A percentile compares a stretch with the other conserved stretches of the same genome.
phyloP scores from a whole-genome alignment of 2,329 filamentous ascomycete species.

The Pseudocercospora fuligena region DNA sequence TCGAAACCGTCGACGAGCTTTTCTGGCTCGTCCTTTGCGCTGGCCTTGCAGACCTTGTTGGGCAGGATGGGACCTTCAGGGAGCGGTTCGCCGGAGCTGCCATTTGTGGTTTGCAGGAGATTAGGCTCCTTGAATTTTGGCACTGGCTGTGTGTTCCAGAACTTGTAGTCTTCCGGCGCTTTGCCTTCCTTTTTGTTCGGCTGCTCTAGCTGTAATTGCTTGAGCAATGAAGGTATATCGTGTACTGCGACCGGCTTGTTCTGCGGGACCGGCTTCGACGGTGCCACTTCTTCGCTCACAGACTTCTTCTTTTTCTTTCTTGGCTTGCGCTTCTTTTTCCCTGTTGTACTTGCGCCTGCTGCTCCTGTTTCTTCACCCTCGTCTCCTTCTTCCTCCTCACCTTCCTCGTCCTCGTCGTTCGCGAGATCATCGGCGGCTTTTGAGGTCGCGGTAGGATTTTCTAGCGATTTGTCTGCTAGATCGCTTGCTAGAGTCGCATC shows the following conservation, averaged over 20 bases:
- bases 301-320: constrained; percentile 34
- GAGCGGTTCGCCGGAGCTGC: constrained; percentile 56
- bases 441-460: constrained; percentile 20
- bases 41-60: constrained; percentile 72
- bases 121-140: constrained; percentile 69
- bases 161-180: constrained; percentile 71
- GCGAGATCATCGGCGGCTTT: constrained; percentile 29
- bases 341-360: constrained; percentile 17
- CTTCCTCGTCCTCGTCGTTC: constrained; percentile 22
- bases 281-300: constrained; percentile 17
- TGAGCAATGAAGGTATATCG: constrained; percentile 37
- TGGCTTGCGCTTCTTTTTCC: constrained; percentile 36
- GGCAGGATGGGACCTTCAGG: constrained; percentile 84
- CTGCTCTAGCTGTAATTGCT: constrained; percentile 36
- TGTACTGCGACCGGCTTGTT: constrained; percentile 31
- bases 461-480: constrained; percentile 28
- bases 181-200: constrained; percentile 39
- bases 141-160: constrained; percentile 98
- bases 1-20: constrained; percentile 83
- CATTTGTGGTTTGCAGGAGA: constrained; percentile 43
- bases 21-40: constrained; percentile 62
- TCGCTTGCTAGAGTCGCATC: constrained; percentile 28
- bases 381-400: constrained; percentile 29
- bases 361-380: constrained; percentile 22
- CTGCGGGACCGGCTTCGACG: constrained; percentile 15